Conservation (phyloP, 1,284 basidiomycete genomes). For the Grifola frondosa region DNA sequence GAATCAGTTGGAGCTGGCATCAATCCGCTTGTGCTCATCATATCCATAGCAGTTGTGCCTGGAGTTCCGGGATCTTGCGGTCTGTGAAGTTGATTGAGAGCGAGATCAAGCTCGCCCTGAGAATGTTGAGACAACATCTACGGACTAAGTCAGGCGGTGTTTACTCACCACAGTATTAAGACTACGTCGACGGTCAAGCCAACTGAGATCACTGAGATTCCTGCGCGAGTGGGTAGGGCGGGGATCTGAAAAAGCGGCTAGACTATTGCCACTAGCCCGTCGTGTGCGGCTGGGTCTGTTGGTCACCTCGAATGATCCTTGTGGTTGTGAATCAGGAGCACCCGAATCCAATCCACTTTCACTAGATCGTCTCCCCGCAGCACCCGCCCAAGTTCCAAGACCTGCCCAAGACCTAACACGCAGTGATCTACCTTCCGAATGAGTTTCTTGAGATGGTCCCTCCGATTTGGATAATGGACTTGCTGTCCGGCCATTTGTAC, state of each 20-base stretch:
- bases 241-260: conserved; percentile 40
- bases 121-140: conserved; percentile 15
- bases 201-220: conserved; percentile 69
- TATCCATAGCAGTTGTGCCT: conserved; percentile 46
- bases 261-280: conserved; percentile 46
- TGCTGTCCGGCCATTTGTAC: conserved; percentile 26
- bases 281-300: conserved; percentile 59
- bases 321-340: conserved; percentile 31
- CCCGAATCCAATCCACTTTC: conserved; percentile 26
- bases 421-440: conserved; percentile 13
- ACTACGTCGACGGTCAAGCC: conserved; percentile 70
- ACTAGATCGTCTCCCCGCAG: conserved; percentile 26
- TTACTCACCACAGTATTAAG: conserved; percentile 62
- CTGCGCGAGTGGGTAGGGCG: conserved; percentile 42
- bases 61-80: conserved; percentile 46
- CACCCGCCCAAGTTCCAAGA: conserved; percentile 22
- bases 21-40: conserved; percentile 41
- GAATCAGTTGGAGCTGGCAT: conserved; percentile 24
- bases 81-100: conserved; percentile 45
- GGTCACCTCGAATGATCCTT: conserved; percentile 65
- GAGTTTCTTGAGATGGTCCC: conserved; percentile 10
- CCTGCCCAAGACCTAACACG: conserved; percentile 27
- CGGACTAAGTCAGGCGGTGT: conserved; percentile 14
- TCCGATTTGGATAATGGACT: conserved; percentile 23
- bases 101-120: conserved; percentile 70